Evolutionary conservation across 1,284 basidiomycete genomes (phyloP).

Genomic region (Wolfiporia cocos): DNA sequence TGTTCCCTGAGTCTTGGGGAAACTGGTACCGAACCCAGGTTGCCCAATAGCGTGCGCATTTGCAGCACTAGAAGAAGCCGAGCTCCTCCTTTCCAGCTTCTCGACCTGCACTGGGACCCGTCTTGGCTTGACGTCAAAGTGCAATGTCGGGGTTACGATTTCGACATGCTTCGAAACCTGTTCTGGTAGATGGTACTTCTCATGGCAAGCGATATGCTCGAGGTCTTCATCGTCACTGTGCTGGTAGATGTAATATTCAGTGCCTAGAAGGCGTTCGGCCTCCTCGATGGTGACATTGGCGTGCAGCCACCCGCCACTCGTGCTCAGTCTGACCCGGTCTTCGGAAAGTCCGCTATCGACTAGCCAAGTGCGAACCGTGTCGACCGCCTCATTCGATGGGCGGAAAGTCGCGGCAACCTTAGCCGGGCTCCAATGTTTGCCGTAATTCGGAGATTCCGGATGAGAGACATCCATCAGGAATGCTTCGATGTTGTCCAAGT

Average conservation of each 20-base stretch:
- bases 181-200: constrained; percentile 37
- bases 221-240: constrained; percentile 30
- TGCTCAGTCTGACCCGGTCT: constrained; percentile 27
- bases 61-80: neutral
- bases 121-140: constrained; percentile 32
- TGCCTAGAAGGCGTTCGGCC: constrained; percentile 37
- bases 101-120: neutral
- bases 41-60: constrained; percentile 14
- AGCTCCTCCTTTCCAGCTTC: neutral
- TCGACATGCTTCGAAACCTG: constrained; percentile 40
- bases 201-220: constrained; percentile 31
- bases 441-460: constrained; percentile 36
- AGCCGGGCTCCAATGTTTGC: constrained; percentile 35
- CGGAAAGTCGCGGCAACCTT: constrained; percentile 36
- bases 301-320: constrained; percentile 35
- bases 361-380: constrained; percentile 38
- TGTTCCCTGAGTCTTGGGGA: constrained; percentile 6
- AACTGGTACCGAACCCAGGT: constrained; percentile 21
- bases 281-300: constrained; percentile 38
- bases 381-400: constrained; percentile 34
- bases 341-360: constrained; percentile 27
- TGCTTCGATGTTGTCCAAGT: constrained; percentile 35
- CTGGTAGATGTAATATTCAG: constrained; percentile 40
- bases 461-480: constrained; percentile 39
- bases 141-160: constrained; percentile 40